Evolutionary conservation across 768 basidiomycete species (phyloP).

Genomic region (Galerina sulciceps): DNA sequence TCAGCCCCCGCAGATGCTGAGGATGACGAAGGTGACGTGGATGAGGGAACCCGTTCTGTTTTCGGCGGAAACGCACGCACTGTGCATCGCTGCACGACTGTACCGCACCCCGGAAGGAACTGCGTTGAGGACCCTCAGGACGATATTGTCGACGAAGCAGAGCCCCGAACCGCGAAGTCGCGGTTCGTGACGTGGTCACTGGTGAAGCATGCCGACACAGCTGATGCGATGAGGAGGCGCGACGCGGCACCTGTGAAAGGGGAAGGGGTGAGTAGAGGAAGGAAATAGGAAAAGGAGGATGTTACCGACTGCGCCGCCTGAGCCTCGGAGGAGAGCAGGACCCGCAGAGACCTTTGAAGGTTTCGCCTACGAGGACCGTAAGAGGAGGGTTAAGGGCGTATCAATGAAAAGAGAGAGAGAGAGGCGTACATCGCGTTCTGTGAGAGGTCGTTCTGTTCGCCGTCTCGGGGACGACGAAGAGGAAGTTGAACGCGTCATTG

Average conservation of each 20-base stretch:
- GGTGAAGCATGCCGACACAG: slow-evolving; percentile 98
- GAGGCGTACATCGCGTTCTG: slow-evolving; percentile 82
- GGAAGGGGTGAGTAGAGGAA: too few relatives aligned
- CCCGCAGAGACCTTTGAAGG: slow-evolving; percentile 96
- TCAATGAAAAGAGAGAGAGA: too few relatives aligned
- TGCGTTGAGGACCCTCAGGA: slow-evolving; percentile 93
- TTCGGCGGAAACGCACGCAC: slow-evolving; percentile 85
- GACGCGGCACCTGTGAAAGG: too few relatives aligned
- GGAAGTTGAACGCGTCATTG: too few relatives aligned
- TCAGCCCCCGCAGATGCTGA: slow-evolving; percentile 94
- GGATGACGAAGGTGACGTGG: too few relatives aligned
- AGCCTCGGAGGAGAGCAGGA: slow-evolving; percentile 97
- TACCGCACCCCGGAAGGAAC: too few relatives aligned
- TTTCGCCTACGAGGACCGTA: slow-evolving; percentile 69
- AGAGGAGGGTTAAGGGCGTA: too few relatives aligned
- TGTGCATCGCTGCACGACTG: too few relatives aligned
- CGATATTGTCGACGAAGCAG: slow-evolving; percentile 99
- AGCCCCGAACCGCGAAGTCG: slow-evolving; percentile 97
- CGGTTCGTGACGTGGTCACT: slow-evolving; percentile 99
- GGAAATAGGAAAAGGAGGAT: too few relatives aligned
- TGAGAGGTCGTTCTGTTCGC: slow-evolving; percentile 83
- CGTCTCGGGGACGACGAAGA: slow-evolving; percentile 91
- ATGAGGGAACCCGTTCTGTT: slow-evolving; percentile 81
- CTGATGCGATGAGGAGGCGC: slow-evolving; percentile 94
- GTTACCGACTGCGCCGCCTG: slow-evolving; percentile 89